These are phyloP conservation scores for Falciphora oryzae DNA, from an alignment of 2,329 filamentous ascomycete genomes.

Conservation along the genomic window DNA sequence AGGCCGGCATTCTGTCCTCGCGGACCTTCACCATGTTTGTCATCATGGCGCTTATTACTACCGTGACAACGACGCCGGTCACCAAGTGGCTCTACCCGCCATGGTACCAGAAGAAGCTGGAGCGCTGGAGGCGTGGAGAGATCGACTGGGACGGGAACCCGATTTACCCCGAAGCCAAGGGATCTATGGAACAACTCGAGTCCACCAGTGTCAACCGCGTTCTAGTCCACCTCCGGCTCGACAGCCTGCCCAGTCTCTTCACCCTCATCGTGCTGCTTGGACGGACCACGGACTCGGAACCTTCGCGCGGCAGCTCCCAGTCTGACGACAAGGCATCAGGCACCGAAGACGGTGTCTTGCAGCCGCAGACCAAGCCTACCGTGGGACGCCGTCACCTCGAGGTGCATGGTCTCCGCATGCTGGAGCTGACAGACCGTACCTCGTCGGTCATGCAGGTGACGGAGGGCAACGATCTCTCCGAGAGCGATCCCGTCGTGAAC, in stretches of 20 bases:
- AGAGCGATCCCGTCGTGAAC: conserved; percentile 77
- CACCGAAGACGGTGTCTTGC: conserved; percentile 13
- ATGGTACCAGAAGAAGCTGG: conserved; percentile 47
- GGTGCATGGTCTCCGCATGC: conserved; percentile 77
- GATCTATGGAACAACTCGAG: conserved; percentile 25
- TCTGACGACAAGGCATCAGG: conserved; percentile 8
- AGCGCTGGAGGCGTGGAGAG: conserved; percentile 66
- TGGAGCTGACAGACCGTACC: conserved; percentile 85
- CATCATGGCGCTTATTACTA: conserved; percentile 85
- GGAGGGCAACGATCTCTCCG: conserved; percentile 66
- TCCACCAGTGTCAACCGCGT: conserved; percentile 51
- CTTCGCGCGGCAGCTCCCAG: neutral
- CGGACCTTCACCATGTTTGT: conserved; percentile 91
- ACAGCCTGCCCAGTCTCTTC: conserved; percentile 77
- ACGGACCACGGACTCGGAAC: neutral
- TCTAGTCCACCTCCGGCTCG: conserved; percentile 76
- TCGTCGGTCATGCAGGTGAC: conserved; percentile 94
- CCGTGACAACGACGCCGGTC: conserved; percentile 75
- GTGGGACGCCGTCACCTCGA: conserved; percentile 49
- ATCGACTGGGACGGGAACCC: conserved; percentile 71
- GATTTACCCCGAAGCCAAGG: conserved; percentile 25
- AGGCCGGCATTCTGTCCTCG: conserved; percentile 73
- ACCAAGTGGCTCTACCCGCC: conserved; percentile 69
- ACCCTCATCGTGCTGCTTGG: conserved; percentile 77
- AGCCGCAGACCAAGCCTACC: conserved; percentile 13